phyloP scores from a whole-genome alignment of 2,329 filamentous ascomycete species.

The Neophaeococcomyces mojaviensis region DNA sequence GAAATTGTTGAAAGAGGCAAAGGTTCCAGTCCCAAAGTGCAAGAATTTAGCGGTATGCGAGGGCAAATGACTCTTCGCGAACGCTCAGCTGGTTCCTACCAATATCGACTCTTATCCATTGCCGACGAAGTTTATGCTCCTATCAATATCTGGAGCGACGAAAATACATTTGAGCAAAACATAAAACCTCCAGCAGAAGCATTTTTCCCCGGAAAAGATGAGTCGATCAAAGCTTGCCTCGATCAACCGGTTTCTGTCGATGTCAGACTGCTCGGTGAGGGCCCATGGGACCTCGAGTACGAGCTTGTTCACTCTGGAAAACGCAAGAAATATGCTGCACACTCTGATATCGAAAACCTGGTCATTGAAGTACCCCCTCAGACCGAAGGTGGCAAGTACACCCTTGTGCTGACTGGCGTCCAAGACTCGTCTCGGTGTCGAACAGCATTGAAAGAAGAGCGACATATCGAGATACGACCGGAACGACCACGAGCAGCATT shows the following conservation, averaged over 20 bases:
- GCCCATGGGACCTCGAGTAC: conserved; percentile 84
- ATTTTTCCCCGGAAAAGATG: conserved; percentile 50
- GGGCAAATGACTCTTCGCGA: conserved; percentile 81
- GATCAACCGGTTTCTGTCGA: conserved; percentile 71
- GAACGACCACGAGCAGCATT: conserved; percentile 84
- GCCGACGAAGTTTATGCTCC: conserved; percentile 73
- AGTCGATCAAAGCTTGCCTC: conserved; percentile 61
- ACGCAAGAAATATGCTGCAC: conserved; percentile 60
- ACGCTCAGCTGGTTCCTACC: conserved; percentile 71
- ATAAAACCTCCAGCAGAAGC: conserved; percentile 90
- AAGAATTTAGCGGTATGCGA: conserved; percentile 62
- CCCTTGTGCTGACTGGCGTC: conserved; percentile 73
- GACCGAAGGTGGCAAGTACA: conserved; percentile 79
- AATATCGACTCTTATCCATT: conserved; percentile 75
- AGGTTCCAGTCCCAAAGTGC: conserved; percentile 44
- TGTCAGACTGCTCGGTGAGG: conserved; percentile 69
- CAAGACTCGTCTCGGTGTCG: conserved; percentile 83
- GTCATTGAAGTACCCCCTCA: conserved; percentile 70
- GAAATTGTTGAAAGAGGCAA: conserved; percentile 57
- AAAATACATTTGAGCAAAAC: conserved; percentile 68
- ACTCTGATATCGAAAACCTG: conserved; percentile 56
- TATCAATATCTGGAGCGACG: conserved; percentile 46
- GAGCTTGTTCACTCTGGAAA: conserved; percentile 87
- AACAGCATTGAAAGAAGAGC: conserved; percentile 73
- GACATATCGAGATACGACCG: conserved; percentile 76